These are phyloP conservation scores for Lactarius sp. DNA, from an alignment of 768 basidiomycete species.

Conservation along the genomic window DNA sequence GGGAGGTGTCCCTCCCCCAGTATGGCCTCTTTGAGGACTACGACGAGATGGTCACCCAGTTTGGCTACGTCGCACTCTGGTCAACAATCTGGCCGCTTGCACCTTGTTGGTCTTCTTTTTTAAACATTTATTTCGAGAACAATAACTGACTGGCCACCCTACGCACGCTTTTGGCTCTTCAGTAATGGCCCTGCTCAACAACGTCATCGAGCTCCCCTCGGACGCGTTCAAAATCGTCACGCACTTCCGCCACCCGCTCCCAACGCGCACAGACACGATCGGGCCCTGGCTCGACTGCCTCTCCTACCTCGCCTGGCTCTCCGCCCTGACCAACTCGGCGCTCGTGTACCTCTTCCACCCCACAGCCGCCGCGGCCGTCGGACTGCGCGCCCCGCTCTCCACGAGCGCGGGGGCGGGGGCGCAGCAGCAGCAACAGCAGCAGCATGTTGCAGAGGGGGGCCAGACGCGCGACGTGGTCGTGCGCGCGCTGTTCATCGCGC, in stretches of 20 bases:
- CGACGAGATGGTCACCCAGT: constrained; percentile 94
- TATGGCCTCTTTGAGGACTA: constrained; percentile 86
- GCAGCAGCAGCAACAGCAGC: not conserved
- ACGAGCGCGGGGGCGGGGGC: constrained; percentile 3
- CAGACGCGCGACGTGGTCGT: constrained; percentile 25
- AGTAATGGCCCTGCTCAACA: constrained; percentile 87
- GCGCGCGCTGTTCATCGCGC: constrained; percentile 47
- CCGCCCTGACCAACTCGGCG: constrained; percentile 81
- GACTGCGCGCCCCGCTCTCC: constrained; percentile 27
- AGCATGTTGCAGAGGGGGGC: not conserved
- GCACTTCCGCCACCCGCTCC: constrained; percentile 80
- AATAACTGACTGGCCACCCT: not conserved
- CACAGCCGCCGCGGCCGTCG: constrained; percentile 25
- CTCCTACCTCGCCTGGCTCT: constrained; percentile 85
- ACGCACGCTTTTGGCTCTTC: not conserved
- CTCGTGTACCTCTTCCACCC: constrained; percentile 88
- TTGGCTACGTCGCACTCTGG: constrained; percentile 91
- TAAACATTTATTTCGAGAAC: not conserved
- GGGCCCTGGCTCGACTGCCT: constrained; percentile 93
- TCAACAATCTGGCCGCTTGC: constrained; percentile 92
- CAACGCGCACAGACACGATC: constrained; percentile 82
- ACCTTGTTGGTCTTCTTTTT: constrained; percentile 45
- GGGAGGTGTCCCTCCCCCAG: constrained; percentile 72
- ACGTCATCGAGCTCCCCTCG: constrained; percentile 84
- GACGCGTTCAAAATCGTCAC: constrained; percentile 95